Evolutionary conservation across 2,329 filamentous ascomycete genomes (phyloP), one percentile per base, ranked within the genome.

Genomic region (Xylaria arbuscula): DNA sequence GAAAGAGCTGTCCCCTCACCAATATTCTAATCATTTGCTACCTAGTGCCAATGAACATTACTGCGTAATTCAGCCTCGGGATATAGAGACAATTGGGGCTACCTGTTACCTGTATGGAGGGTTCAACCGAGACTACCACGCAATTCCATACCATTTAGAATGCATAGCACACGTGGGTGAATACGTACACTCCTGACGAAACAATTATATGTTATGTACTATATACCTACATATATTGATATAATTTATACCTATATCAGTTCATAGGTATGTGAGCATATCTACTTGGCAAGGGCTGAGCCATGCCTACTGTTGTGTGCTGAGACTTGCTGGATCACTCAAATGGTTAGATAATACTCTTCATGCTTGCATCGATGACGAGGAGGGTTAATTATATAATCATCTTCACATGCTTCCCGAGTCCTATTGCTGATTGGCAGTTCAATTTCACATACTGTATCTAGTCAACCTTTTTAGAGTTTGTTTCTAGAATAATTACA

Each of bases 161-260:
- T 24, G 28, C n/a, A 36, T 22, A 13, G 51, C 19, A 17, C 19
- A 42, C 54, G 36, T 28, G 19, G 38, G 36, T 28, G 19, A 13
- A 17, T 57, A 57, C 38, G 24, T 34, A 57, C 24, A 57, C 55
- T n/a, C 55, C 55, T 57, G 11, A 55, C 34, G 34, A n/a, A 55
- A 22, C 32, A 5, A 55, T 15, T n/a, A 6, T 17, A 40, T 45
- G 3, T 2, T 38, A 24, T 24, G 19, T 42, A 24, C 7, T 36
- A 42, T 11, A n/a, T n/a, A 53, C 4, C n/a, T 3, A 7, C 7
- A 24, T 15, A 48, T 15, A 28, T 42, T 15, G 5, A 15, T 45
- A n/a, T n/a, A 45, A n/a, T 7, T n/a, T 7, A 13, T 40, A 13
- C 9, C 8, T 3, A 40, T 13, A 40, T 40, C 3, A 2, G 9